phyloP scores from a whole-genome alignment of 768 basidiomycete genomes.

The Sutorius australiensis region DNA sequence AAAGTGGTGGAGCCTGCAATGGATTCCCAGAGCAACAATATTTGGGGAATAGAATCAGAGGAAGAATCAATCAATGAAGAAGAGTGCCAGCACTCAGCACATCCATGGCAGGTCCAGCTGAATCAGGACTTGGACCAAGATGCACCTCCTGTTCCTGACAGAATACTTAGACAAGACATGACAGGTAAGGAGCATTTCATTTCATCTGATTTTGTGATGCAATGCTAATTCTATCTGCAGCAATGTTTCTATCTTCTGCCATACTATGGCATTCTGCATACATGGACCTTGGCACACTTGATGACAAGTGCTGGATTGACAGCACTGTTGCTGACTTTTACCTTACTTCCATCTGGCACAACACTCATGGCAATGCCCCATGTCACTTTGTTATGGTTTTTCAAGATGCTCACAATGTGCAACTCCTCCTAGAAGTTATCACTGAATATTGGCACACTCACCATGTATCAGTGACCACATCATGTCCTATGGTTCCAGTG shows the following conservation, averaged over 20 bases:
- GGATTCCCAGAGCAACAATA: too few species aligned
- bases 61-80: too few species aligned
- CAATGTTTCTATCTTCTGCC: background rate
- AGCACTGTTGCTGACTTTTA: constrained; percentile 3
- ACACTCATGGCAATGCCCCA: background rate
- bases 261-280: constrained; percentile 6
- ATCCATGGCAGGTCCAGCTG: too few species aligned
- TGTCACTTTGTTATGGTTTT: background rate
- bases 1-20: too few species aligned
- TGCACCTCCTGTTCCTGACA: too few species aligned
- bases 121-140: too few species aligned
- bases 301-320: background rate
- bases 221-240: too few species aligned
- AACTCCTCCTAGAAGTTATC: background rate
- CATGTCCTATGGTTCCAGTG: background rate
- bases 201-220: too few species aligned
- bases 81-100: too few species aligned
- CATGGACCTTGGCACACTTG: background rate
- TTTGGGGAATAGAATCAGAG: too few species aligned
- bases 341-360: constrained; percentile 3
- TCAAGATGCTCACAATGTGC: background rate
- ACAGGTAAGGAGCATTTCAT: too few species aligned
- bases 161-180: too few species aligned
- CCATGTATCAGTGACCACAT: background rate
- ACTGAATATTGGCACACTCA: background rate